Conservation (phyloP, 345 rosid species). For the Citrus glauca region DNA sequence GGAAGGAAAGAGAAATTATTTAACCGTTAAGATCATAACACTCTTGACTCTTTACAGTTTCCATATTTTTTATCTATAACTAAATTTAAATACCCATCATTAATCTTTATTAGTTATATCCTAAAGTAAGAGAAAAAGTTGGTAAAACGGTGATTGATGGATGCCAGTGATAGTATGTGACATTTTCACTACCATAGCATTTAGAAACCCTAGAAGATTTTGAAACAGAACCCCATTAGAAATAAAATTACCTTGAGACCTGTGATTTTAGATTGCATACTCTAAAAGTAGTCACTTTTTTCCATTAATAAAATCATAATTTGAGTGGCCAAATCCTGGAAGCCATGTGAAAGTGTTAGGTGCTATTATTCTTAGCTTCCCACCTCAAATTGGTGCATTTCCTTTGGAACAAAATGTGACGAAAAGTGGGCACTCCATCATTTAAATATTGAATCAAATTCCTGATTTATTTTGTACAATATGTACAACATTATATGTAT, state of each 20-base stretch:
- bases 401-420: conserved; percentile 17
- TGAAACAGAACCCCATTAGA: not conserved
- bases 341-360: conserved; percentile 28
- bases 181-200: not conserved
- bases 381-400: conserved; percentile 17
- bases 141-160: not conserved
- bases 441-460: conserved; percentile 5
- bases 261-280: not conserved
- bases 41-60: not conserved
- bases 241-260: not conserved
- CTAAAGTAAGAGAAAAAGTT: not conserved
- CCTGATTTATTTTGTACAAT: conserved; percentile 16
- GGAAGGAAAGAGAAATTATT: not conserved
- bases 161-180: not conserved
- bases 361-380: not conserved
- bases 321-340: conserved; percentile 10
- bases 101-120: not conserved
- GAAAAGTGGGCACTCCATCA: conserved; percentile 3
- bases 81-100: not conserved
- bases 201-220: not conserved
- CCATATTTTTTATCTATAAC: not conserved
- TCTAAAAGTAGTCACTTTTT: not conserved
- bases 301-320: not conserved
- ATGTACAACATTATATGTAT: not conserved
- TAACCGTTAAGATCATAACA: not conserved